Evolutionary conservation across 148 eudicot species (phyloP).

Genomic region (Polygonum aviculare): DNA sequence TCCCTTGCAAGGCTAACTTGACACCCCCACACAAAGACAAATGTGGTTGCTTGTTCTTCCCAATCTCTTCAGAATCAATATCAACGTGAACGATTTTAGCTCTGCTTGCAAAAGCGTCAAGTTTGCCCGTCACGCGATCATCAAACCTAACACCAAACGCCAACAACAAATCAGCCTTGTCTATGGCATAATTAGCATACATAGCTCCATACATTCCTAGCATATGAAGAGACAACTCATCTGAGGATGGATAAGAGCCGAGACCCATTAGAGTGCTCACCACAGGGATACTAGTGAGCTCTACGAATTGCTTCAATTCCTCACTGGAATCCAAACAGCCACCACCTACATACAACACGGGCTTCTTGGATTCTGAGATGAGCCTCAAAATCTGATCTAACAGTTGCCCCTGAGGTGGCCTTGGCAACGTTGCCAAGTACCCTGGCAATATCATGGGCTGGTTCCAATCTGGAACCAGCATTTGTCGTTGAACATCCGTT

Average conservation of each 20-base stretch:
- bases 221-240: conserved; percentile 52
- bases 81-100: conserved; percentile 94
- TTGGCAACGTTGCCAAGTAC: conserved; percentile 61
- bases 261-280: conserved; percentile 73
- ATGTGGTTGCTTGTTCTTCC: conserved; percentile 92
- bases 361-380: conserved; percentile 54
- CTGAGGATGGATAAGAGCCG: conserved; percentile 39
- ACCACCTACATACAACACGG: conserved; percentile 50
- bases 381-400: conserved; percentile 71
- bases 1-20: conserved; percentile 50
- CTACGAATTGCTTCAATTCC: conserved; percentile 30
- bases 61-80: conserved; percentile 87
- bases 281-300: conserved; percentile 52
- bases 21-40: conserved; percentile 69
- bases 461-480: conserved; percentile 70
- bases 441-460: conserved; percentile 51
- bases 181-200: conserved; percentile 44
- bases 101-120: conserved; percentile 29
- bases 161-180: conserved; percentile 22
- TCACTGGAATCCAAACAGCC: conserved; percentile 21
- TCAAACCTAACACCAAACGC: conserved; percentile 26
- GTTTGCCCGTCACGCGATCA: conserved; percentile 27
- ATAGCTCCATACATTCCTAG: conserved; percentile 75
- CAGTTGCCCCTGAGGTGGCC: conserved; percentile 19
- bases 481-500: conserved; percentile 80